phyloP scores from a whole-genome alignment of 2,329 filamentous ascomycete genomes.

The Diaporthe helianthi region DNA sequence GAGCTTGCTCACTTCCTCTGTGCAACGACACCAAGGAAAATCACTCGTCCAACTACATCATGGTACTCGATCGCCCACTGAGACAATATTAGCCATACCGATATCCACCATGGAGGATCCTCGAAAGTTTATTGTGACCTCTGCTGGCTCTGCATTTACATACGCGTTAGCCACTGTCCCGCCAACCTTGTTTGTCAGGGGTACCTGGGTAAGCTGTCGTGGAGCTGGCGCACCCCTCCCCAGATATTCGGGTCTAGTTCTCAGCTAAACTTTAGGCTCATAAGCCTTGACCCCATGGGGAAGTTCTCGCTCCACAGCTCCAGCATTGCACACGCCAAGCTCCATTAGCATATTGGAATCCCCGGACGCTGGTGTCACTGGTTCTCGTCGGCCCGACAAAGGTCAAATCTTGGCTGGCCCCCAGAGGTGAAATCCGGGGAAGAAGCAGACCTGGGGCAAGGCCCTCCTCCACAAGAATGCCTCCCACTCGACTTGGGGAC shows the following conservation, averaged over 20 bases:
- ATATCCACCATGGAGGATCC: background rate
- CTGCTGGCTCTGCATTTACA: background rate
- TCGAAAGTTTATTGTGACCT: background rate
- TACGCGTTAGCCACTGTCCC: background rate
- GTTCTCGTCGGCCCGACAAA: slow-evolving; percentile 17
- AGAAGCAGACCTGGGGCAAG: slow-evolving; percentile 15
- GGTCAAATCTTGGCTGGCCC: slow-evolving; percentile 3
- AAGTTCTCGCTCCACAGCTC: slow-evolving; percentile 16
- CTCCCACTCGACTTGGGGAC: slow-evolving; percentile 1
- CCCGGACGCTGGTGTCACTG: background rate
- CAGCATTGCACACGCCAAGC: slow-evolving; percentile 15
- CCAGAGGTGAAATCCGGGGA: slow-evolving; percentile 3
- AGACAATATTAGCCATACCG: background rate
- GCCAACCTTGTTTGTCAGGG: slow-evolving; percentile 11
- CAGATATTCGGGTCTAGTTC: slow-evolving; percentile 13
- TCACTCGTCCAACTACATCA: background rate
- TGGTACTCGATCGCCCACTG: no score
- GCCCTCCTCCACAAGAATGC: background rate
- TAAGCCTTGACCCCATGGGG: slow-evolving; percentile 22
- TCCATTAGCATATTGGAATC: background rate
- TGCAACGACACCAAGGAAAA: background rate
- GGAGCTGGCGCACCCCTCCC: background rate
- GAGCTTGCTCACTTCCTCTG: background rate
- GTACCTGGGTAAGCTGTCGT: background rate
- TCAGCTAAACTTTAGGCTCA: slow-evolving; percentile 9